Percentiles rank a stretch among this genome's conserved stretches.
Evolutionary conservation across 2,329 filamentous ascomycete species (phyloP).

Genomic region (Fusarium albidum): DNA sequence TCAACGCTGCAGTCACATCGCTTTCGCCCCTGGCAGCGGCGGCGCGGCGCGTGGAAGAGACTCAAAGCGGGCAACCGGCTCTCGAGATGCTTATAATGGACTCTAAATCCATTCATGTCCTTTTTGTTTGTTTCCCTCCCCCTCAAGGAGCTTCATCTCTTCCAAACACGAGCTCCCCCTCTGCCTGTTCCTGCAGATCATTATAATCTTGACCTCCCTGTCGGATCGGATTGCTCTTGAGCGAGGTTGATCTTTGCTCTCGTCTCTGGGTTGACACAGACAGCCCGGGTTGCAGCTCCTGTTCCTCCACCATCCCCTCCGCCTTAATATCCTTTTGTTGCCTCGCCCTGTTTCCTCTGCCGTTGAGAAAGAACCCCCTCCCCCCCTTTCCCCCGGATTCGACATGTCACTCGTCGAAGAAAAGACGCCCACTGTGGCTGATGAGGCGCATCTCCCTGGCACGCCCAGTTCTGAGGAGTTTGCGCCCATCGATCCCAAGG

Average conservation of each 20-base stretch:
- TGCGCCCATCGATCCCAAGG: constrained; percentile 41
- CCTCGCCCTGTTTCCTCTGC: background rate
- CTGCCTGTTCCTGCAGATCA: constrained; percentile 3
- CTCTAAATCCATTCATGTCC: background rate
- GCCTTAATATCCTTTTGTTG: background rate
- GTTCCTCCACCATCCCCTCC: background rate
- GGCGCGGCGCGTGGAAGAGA: background rate
- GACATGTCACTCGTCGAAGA: constrained; percentile 29
- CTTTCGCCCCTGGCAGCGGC: background rate
- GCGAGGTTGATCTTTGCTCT: constrained; percentile 14
- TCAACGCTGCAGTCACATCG: background rate
- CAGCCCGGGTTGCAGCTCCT: background rate
- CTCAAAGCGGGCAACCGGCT: background rate
- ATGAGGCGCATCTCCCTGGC: constrained; percentile 23
- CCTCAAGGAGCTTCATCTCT: constrained; percentile 5
- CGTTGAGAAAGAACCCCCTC: too few relatives aligned
- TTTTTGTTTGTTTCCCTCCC: background rate
- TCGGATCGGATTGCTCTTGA: constrained; percentile 2
- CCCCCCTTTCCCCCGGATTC: background rate
- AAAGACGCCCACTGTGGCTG: constrained; percentile 20
- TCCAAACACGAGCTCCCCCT: background rate
- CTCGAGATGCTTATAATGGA: constrained; percentile 7
- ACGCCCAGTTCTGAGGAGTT: constrained; percentile 11
- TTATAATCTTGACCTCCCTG: background rate
- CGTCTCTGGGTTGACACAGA: constrained; percentile 1